phyloP scores from a whole-genome alignment of 2,329 filamentous ascomycete genomes.

The Chaetomium sp. region DNA sequence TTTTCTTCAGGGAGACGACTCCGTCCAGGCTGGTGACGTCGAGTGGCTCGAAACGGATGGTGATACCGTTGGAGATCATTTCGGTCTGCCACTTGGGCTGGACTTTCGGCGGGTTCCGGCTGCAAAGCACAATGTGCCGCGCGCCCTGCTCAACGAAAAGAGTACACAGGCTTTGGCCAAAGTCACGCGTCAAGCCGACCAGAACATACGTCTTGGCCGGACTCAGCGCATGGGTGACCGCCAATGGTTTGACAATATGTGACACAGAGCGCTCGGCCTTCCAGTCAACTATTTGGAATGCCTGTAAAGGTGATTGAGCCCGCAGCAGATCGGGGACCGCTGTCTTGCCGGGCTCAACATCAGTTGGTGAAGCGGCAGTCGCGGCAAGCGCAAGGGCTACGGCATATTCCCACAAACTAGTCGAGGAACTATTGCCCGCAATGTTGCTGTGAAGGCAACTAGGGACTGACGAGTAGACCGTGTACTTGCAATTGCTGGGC shows the following conservation, averaged over 20 bases:
- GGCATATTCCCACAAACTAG: conserved; percentile 33
- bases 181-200: conserved; percentile 47
- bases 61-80: conserved; percentile 34
- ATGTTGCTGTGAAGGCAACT: conserved; percentile 15
- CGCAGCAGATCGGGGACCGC: conserved; percentile 38
- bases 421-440: conserved; percentile 20
- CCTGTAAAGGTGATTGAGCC: not conserved
- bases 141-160: conserved; percentile 45
- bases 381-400: conserved; percentile 30
- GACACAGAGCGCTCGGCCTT: conserved; percentile 38
- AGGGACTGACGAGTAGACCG: conserved; percentile 29
- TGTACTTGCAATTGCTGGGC: conserved; percentile 38
- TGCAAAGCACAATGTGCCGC: conserved; percentile 44
- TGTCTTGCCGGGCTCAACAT: conserved; percentile 12
- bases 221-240: conserved; percentile 36
- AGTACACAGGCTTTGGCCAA: conserved; percentile 48
- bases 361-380: not conserved
- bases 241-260: conserved; percentile 35
- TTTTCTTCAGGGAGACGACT: conserved; percentile 38
- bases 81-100: conserved; percentile 41
- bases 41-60: conserved; percentile 34
- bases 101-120: conserved; percentile 41
- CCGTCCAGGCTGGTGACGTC: conserved; percentile 38
- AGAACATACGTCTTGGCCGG: conserved; percentile 45
- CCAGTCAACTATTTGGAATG: conserved; percentile 47